These are phyloP conservation scores for Ogataea zsoltii DNA, from an alignment of 805 yeast genomes.

Conservation along the genomic window DNA sequence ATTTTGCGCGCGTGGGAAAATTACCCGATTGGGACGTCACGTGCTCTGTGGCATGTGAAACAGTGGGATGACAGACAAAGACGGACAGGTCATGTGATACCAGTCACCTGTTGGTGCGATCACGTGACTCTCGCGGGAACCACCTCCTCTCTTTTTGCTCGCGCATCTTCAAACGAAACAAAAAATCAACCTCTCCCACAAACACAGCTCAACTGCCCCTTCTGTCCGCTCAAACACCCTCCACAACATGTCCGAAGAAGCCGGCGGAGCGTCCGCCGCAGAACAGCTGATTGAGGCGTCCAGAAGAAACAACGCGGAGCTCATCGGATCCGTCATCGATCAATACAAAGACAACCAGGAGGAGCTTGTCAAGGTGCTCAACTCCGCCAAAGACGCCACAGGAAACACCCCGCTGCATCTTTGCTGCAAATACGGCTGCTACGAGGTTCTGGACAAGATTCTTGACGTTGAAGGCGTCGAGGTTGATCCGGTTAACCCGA, in stretches of 20 bases:
- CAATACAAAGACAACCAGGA: conserved; percentile 34
- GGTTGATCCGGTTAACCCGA: conserved; percentile 72
- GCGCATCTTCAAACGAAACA: background rate
- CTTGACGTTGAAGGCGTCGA: conserved; percentile 90
- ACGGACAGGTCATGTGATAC: too few relatives aligned
- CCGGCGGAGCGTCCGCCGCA: conserved; percentile 65
- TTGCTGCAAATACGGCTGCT: conserved; percentile 78
- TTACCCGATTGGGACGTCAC: too few relatives aligned
- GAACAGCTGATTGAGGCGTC: conserved; percentile 87
- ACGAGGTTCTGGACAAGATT: conserved; percentile 79
- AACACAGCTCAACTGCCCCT: background rate
- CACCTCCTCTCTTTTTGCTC: too few relatives aligned
- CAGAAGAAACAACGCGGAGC: conserved; percentile 82
- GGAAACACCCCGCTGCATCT: conserved; percentile 83
- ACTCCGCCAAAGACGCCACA: conserved; percentile 69
- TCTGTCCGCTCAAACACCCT: background rate
- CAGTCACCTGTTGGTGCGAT: too few relatives aligned
- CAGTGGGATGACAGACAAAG: too few relatives aligned
- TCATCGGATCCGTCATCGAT: conserved; percentile 56
- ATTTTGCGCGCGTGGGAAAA: too few relatives aligned
- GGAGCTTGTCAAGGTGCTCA: conserved; percentile 53
- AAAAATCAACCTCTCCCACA: background rate
- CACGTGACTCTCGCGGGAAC: too few relatives aligned
- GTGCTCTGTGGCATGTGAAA: too few relatives aligned
- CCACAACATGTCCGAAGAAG: conserved; percentile 4